phyloP scores from a whole-genome alignment of 2,329 filamentous ascomycete genomes.

The Akanthomyces dipterigenus region DNA sequence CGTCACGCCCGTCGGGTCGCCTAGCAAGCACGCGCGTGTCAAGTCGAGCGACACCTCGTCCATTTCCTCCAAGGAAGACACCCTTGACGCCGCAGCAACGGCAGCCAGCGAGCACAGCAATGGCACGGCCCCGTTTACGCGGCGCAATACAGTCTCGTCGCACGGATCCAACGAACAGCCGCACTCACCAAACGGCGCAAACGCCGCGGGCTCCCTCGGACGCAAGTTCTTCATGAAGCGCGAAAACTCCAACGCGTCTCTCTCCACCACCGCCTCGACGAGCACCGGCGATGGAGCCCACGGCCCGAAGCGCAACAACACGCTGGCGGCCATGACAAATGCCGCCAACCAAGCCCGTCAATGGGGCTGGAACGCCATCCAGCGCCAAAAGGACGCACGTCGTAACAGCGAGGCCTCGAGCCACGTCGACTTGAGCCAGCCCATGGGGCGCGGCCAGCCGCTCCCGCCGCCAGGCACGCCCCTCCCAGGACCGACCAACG shows the following conservation, averaged over 20 bases:
- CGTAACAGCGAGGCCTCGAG: conserved; percentile 23
- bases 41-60: conserved; percentile 44
- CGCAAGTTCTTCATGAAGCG: conserved; percentile 34
- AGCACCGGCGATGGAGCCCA: conserved; percentile 18
- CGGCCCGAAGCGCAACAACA: conserved; percentile 38
- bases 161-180: conserved; percentile 22
- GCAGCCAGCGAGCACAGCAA: conserved; percentile 21
- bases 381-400: conserved; percentile 40
- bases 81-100: conserved; percentile 28
- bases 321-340: conserved; percentile 48
- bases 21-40: conserved; percentile 28
- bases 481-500: conserved; percentile 59
- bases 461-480: conserved; percentile 76
- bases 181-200: conserved; percentile 24
- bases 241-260: conserved; percentile 30
- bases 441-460: conserved; percentile 77
- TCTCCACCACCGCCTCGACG: conserved; percentile 25
- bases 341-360: conserved; percentile 50
- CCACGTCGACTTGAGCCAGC: conserved; percentile 48
- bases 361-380: conserved; percentile 53
- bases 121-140: conserved; percentile 21
- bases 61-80: conserved; percentile 38
- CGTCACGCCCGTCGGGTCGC: conserved; percentile 33
- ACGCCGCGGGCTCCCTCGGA: conserved; percentile 29
- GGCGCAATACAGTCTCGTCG: conserved; percentile 34